A percentile compares a stretch with the other conserved stretches of the same genome.
Evolutionary conservation across 257 asterid genomes (phyloP).

Genomic region (Ilex asprella): DNA sequence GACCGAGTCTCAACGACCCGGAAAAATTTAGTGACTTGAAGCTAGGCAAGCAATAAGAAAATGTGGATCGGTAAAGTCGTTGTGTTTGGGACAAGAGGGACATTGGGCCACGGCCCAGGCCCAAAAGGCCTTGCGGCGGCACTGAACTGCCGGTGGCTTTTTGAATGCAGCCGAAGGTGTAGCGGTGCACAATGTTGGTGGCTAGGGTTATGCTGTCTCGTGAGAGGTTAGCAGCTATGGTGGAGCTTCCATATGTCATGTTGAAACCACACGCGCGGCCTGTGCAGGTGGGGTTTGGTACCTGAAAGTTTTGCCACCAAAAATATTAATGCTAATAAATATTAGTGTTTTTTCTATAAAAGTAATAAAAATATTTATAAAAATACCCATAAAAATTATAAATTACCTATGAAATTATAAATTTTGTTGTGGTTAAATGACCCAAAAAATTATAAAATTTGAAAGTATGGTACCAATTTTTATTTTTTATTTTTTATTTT

Average conservation of each 20-base stretch:
- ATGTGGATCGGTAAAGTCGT: constrained; percentile 52
- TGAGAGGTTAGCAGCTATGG: constrained; percentile 41
- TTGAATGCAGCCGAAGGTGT: constrained; percentile 58
- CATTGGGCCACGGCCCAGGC: constrained; percentile 69
- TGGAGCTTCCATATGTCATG: constrained; percentile 62
- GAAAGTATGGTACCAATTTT: no score
- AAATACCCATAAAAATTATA: no score
- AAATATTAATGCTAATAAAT: no score
- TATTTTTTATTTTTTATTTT: no score
- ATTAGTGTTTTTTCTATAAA: no score
- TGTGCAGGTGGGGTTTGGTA: constrained; percentile 45
- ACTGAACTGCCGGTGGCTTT: constrained; percentile 42
- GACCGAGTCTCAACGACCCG: constrained; percentile 67
- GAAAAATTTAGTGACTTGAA: constrained; percentile 48
- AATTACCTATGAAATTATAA: no score
- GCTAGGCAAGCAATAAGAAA: constrained; percentile 81
- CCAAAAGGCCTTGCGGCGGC: constrained; percentile 72
- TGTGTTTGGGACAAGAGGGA: constrained; percentile 53
- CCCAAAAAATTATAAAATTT: no score
- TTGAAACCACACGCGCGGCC: constrained; percentile 51
- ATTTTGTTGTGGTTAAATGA: no score
- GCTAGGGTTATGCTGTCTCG: constrained; percentile 61
- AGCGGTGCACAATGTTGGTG: constrained; percentile 37
- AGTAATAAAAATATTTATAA: no score
- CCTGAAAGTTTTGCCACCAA: constrained; percentile 27